phyloP scores from a whole-genome alignment of 345 rosid genomes.

The Pugionium cornutum region DNA sequence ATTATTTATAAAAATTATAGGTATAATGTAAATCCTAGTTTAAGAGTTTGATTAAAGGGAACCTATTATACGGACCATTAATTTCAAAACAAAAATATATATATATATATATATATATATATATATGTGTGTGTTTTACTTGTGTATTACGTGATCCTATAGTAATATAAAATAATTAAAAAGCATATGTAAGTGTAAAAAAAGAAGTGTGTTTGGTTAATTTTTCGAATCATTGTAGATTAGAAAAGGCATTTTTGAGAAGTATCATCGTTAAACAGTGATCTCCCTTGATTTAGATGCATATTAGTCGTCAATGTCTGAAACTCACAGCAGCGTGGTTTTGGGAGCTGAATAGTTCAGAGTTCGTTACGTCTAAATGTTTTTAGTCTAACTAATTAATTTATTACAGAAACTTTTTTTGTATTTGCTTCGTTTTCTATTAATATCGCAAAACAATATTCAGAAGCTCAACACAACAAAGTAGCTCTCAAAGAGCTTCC shows the following conservation, averaged over 20 bases:
- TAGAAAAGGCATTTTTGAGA: not conserved
- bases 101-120: too few relatives aligned
- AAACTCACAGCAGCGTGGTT: slow-evolving; percentile 27
- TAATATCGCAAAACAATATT: slow-evolving; percentile 27
- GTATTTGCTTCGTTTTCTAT: slow-evolving; percentile 26
- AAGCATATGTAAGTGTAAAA: not conserved
- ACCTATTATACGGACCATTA: too few relatives aligned
- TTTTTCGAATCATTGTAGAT: not conserved
- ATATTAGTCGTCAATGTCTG: slow-evolving; percentile 6
- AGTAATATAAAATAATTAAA: too few relatives aligned
- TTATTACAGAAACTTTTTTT: slow-evolving; percentile 5
- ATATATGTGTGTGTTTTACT: too few relatives aligned
- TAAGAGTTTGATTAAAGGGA: too few relatives aligned
- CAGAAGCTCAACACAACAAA: slow-evolving; percentile 30
- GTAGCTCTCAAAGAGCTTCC: slow-evolving; percentile 33
- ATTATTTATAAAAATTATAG: too few relatives aligned
- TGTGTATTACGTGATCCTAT: too few relatives aligned
- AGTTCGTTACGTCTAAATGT: slow-evolving; percentile 8
- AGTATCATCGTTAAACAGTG: slow-evolving; percentile 3
- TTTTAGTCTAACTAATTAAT: not conserved
- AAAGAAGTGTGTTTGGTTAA: not conserved
- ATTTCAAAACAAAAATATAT: too few relatives aligned
- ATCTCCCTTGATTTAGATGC: slow-evolving; percentile 16
- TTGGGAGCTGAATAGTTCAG: slow-evolving; percentile 17
- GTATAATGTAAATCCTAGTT: too few relatives aligned